These are phyloP conservation scores for Fusarium buxicola DNA, from an alignment of 2,329 filamentous ascomycete genomes.

Conservation along the genomic window DNA sequence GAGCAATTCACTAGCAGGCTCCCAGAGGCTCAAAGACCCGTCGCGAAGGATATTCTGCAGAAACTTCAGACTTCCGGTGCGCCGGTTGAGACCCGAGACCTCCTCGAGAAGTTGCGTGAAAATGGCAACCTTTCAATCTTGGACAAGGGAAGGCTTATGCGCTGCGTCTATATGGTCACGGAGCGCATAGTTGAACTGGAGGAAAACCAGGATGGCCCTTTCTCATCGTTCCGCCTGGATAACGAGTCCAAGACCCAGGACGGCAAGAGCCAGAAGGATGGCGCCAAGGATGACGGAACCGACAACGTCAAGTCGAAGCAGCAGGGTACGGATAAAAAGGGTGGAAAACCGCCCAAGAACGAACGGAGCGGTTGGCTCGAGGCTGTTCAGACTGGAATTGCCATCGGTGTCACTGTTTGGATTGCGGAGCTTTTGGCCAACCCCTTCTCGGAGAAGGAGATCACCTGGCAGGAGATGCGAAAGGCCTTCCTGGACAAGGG, in stretches of 20 bases:
- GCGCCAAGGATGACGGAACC: constrained; percentile 30
- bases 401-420: constrained; percentile 67
- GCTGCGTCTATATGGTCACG: constrained; percentile 52
- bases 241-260: constrained; percentile 39
- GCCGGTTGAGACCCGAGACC: constrained; percentile 72
- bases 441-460: constrained; percentile 71
- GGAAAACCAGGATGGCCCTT: constrained; percentile 32
- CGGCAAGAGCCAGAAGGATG: constrained; percentile 36
- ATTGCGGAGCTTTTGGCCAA: constrained; percentile 56
- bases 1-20: constrained; percentile 71
- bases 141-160: constrained; percentile 54
- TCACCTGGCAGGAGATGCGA: constrained; percentile 97
- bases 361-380: constrained; percentile 52
- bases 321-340: constrained; percentile 47
- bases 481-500: constrained; percentile 96
- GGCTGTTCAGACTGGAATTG: constrained; percentile 50
- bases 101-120: constrained; percentile 65
- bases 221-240: constrained; percentile 39
- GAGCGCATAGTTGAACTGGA: constrained; percentile 51
- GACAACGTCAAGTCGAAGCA: constrained; percentile 42
- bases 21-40: constrained; percentile 70
- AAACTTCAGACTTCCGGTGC: constrained; percentile 76
- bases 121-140: constrained; percentile 64
- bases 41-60: constrained; percentile 70
- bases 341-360: constrained; percentile 50